phyloP scores from a whole-genome alignment of 768 basidiomycete genomes.

The Trametes elegans region DNA sequence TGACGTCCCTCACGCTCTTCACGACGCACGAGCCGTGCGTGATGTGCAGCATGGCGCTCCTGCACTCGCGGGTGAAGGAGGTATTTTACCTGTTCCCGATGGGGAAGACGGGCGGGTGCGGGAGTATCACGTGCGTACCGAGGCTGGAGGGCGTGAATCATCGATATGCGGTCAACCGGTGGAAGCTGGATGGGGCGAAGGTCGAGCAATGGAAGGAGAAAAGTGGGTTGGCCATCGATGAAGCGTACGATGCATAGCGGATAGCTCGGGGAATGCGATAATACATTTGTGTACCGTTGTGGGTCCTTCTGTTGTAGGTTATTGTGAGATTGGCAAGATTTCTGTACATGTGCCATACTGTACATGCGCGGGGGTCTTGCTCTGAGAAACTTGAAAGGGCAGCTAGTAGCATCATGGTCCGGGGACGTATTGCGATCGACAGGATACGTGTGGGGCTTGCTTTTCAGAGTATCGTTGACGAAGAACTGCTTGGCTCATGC shows the following conservation, averaged over 20 bases:
- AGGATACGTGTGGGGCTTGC: too few relatives aligned
- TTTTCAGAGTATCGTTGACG: too few relatives aligned
- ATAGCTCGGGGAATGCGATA: too few relatives aligned
- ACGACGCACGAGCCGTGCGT: constrained; percentile 96
- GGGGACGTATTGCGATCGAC: too few relatives aligned
- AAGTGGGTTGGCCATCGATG: constrained; percentile 4
- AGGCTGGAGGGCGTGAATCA: constrained; percentile 87
- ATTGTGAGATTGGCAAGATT: too few relatives aligned
- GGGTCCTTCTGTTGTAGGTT: too few relatives aligned
- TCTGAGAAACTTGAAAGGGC: too few relatives aligned
- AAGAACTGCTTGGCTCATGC: too few relatives aligned
- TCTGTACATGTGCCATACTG: too few relatives aligned
- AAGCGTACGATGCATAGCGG: constrained; percentile 8
- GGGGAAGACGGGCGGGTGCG: constrained; percentile 83
- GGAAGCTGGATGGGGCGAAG: constrained; percentile 41
- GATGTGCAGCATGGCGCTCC: constrained; percentile 95
- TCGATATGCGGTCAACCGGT: constrained; percentile 70
- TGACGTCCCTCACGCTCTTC: constrained; percentile 83
- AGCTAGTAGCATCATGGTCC: too few relatives aligned
- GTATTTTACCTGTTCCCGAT: constrained; percentile 75
- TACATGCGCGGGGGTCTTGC: too few relatives aligned
- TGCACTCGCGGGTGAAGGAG: constrained; percentile 92
- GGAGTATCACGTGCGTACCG: constrained; percentile 73
- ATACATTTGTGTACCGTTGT: too few relatives aligned
- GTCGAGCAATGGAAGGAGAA: constrained; percentile 1